Conservation (phyloP, 2,329 filamentous ascomycete genomes). For the Seiridium unicorne region DNA sequence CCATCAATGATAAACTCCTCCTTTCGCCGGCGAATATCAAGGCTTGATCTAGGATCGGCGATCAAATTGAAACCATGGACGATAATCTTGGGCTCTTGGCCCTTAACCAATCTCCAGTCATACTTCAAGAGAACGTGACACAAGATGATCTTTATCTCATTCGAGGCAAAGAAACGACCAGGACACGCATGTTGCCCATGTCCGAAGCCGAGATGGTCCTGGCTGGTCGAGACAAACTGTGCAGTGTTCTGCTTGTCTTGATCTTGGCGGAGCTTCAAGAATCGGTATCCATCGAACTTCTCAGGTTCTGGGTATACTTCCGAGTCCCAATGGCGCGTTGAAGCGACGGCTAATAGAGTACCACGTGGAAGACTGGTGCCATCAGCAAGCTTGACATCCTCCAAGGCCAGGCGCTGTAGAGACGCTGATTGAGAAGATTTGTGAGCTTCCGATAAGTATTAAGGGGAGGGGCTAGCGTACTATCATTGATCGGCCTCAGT, state of each 20-base stretch:
- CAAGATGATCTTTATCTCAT: slow-evolving; percentile 31
- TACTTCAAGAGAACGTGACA: slow-evolving; percentile 28
- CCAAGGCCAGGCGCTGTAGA: not conserved
- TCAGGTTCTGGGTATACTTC: slow-evolving; percentile 16
- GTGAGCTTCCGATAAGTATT: not conserved
- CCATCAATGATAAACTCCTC: slow-evolving; percentile 26
- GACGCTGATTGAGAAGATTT: not conserved
- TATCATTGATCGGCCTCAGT: slow-evolving; percentile 17
- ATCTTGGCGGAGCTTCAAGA: not conserved
- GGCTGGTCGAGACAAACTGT: slow-evolving; percentile 34
- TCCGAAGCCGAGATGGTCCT: slow-evolving; percentile 33
- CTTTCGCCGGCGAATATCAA: slow-evolving; percentile 24
- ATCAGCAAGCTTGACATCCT: not conserved
- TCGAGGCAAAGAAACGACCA: slow-evolving; percentile 29
- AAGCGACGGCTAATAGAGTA: not conserved
- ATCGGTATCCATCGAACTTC: not conserved
- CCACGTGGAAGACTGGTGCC: not conserved
- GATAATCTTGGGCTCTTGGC: slow-evolving; percentile 13
- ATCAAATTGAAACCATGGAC: slow-evolving; percentile 9
- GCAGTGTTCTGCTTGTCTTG: slow-evolving; percentile 27
- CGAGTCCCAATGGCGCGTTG: slow-evolving; percentile 10
- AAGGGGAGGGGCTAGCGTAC: slow-evolving; percentile 7
- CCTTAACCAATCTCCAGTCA: slow-evolving; percentile 27
- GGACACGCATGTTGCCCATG: slow-evolving; percentile 38
- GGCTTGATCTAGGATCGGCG: slow-evolving; percentile 14